A percentile compares a stretch with the other conserved stretches of the same genome.
Conservation (phyloP, 805 yeast genomes). For the Dipodascus geniculatus region DNA sequence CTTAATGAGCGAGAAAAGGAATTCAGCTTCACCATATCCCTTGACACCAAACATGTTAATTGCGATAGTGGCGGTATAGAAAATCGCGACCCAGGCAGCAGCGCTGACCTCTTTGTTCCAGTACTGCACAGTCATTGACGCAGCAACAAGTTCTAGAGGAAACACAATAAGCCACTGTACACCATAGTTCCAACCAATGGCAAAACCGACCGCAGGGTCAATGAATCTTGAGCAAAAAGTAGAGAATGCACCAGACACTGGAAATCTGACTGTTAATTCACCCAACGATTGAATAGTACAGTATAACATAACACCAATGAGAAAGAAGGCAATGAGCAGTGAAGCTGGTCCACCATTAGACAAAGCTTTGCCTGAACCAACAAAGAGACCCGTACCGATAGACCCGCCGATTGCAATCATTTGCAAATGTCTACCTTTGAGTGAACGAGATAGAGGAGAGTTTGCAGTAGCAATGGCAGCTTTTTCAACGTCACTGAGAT, state of each 20-base stretch:
- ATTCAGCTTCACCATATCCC: conserved; percentile 61
- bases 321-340: conserved; percentile 42
- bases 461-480: conserved; percentile 34
- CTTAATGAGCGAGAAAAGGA: conserved; percentile 45
- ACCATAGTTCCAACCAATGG: conserved; percentile 58
- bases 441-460: conserved; percentile 41
- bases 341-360: conserved; percentile 54
- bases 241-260: conserved; percentile 42
- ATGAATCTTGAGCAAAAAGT: conserved; percentile 44
- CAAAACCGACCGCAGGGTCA: conserved; percentile 52
- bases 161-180: conserved; percentile 47
- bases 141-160: conserved; percentile 52
- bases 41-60: conserved; percentile 45
- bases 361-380: conserved; percentile 51
- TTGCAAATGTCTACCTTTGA: conserved; percentile 28
- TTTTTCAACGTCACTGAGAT: conserved; percentile 26
- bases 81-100: conserved; percentile 45
- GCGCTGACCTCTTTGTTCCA: conserved; percentile 42
- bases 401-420: conserved; percentile 79
- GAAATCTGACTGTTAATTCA: conserved; percentile 53
- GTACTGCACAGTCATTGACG: conserved; percentile 40
- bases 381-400: conserved; percentile 61
- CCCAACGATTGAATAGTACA: conserved; percentile 54
- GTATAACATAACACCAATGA: conserved; percentile 51
- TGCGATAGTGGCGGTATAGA: conserved; percentile 37